Conservation (phyloP, 306 rosid species). For the Mimosa pudica region DNA sequence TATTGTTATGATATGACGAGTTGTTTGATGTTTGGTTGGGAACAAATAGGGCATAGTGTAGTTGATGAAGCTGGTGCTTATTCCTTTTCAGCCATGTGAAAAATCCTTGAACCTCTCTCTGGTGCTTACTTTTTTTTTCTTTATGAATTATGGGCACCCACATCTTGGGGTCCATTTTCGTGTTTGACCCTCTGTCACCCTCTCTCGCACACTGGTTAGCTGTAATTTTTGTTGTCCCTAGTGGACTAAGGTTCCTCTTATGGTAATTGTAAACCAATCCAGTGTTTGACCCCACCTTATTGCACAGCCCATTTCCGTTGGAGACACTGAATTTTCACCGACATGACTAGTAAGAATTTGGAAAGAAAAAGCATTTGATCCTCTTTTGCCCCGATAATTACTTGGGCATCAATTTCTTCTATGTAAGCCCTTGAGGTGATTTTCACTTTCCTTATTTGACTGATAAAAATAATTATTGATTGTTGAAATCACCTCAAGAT, state of each 20-base stretch:
- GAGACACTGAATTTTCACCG: slow-evolving; percentile 26
- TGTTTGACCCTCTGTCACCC: neutral
- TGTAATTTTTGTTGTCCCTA: neutral
- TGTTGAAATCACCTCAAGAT: neutral
- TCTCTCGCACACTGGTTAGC: neutral
- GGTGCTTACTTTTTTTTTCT: slow-evolving; percentile 25
- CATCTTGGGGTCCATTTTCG: slow-evolving; percentile 6
- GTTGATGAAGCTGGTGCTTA: slow-evolving; percentile 1
- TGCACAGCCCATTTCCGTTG: slow-evolving; percentile 8
- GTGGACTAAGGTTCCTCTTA: slow-evolving; percentile 9
- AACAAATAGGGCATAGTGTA: neutral
- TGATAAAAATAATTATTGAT: neutral
- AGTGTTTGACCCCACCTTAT: slow-evolving; percentile 30
- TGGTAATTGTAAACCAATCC: slow-evolving; percentile 17
- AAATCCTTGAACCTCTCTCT: slow-evolving; percentile 24
- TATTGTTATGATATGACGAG: neutral
- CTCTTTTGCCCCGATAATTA: neutral
- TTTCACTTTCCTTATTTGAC: neutral
- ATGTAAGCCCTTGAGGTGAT: neutral
- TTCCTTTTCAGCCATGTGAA: slow-evolving; percentile 44
- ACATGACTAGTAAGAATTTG: slow-evolving; percentile 35
- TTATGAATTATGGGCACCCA: slow-evolving; percentile 3
- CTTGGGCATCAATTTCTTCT: slow-evolving; percentile 19
- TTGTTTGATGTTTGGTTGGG: slow-evolving; percentile 22
- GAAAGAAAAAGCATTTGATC: slow-evolving; percentile 15